Conservation (phyloP, 257 asterid species). For the Fraxinus pennsylvanica region DNA sequence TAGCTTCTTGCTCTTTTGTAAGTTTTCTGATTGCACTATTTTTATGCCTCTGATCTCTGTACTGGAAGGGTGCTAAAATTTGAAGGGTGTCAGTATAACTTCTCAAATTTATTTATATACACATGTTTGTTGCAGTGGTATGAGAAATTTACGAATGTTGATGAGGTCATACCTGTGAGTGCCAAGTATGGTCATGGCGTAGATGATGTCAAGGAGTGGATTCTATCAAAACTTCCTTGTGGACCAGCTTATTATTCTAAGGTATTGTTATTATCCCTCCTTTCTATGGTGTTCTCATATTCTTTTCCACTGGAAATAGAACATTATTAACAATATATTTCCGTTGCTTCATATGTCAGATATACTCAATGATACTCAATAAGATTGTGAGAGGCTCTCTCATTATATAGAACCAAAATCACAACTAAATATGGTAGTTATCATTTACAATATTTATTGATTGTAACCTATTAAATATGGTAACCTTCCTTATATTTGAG, state of each 20-base stretch:
- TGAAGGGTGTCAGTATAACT: neutral
- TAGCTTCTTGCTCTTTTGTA: neutral
- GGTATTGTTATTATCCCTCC: slow-evolving; percentile 39
- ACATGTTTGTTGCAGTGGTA: slow-evolving; percentile 67
- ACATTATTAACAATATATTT: neutral
- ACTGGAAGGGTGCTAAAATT: neutral
- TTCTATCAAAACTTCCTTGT: slow-evolving; percentile 79
- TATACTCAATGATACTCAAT: too few relatives aligned
- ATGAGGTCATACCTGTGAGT: slow-evolving; percentile 98
- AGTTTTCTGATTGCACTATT: neutral
- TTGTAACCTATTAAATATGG: too few relatives aligned
- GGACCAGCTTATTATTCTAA: slow-evolving; percentile 94
- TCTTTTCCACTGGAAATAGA: neutral
- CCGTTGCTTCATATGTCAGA: neutral
- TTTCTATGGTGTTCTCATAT: neutral
- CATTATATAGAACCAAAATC: too few relatives aligned
- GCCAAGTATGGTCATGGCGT: slow-evolving; percentile 96
- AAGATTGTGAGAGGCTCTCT: too few relatives aligned
- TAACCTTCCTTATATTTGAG: too few relatives aligned
- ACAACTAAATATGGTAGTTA: too few relatives aligned
- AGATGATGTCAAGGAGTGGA: slow-evolving; percentile 95
- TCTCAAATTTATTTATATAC: neutral
- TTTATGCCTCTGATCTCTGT: slow-evolving; percentile 10
- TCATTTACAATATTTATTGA: too few relatives aligned
- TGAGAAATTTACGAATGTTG: slow-evolving; percentile 82